A percentile compares a stretch with the other conserved stretches of the same genome.
Conservation (phyloP, 306 rosid genomes). For the Astragalus glycyphyllos region DNA sequence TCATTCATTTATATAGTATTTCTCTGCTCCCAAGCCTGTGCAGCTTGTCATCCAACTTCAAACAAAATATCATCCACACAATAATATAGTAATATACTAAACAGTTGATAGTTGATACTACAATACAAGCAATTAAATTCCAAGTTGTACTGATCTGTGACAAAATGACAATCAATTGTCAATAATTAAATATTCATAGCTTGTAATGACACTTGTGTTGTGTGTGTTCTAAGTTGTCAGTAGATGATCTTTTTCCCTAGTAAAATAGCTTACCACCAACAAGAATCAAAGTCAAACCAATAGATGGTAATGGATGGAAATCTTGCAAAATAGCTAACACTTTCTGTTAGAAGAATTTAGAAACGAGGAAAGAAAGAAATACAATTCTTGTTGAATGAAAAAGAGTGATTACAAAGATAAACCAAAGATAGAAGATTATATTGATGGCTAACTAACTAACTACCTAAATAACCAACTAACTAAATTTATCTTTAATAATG, state of each 20-base stretch:
- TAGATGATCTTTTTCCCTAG: neutral
- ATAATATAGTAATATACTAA: neutral
- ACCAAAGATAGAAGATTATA: no score
- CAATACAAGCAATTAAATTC: conserved; percentile 13
- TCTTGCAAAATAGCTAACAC: neutral
- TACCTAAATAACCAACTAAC: no score
- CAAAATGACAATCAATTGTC: neutral
- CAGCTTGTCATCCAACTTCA: conserved; percentile 27
- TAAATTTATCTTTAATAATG: neutral
- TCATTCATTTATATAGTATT: conserved; percentile 6
- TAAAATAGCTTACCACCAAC: conserved; percentile 4
- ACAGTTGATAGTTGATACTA: neutral
- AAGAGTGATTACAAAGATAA: no score
- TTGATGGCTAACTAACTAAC: no score
- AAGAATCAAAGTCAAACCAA: conserved; percentile 17
- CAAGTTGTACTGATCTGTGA: neutral
- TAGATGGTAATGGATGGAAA: neutral
- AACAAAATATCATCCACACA: neutral
- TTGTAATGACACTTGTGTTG: neutral
- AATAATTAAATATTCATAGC: neutral
- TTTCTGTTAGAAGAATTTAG: no score
- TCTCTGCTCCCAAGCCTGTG: conserved; percentile 32
- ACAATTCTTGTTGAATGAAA: no score
- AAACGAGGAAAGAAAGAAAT: no score
- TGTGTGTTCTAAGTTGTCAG: conserved; percentile 6